Base-by-base conservation (phyloP, 345 rosid species). In the Citrus inodora region DNA sequence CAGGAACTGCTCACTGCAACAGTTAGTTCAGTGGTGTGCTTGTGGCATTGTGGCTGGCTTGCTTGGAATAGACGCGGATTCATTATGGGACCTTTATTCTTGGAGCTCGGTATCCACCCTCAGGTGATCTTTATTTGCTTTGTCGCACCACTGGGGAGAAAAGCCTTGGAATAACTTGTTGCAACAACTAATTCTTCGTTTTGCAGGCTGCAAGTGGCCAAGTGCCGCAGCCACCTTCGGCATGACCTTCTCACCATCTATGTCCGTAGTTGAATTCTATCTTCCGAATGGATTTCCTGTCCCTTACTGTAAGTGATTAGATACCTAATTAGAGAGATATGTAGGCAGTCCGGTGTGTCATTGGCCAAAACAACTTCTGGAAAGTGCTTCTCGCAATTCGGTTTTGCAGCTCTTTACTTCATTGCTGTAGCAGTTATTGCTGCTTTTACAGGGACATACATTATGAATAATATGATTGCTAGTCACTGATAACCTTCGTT, bases 21-120 rank as follows among this genome's bases (percentile, higher is more conserved):
- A 82, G 53, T 77, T 86, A 1, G 37, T 67, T 60, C 9, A 68
- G 8, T 83, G 79, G 62, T 76, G 75, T 27, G 70, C 55, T n/a
- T 74, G 55, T n/a, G 88, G 82, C n/a, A 9, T 82, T 4, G 27
- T 82, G 42, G 88, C 88, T 9, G 84, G 88, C 32, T 55, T 82
- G 78, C 87, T 87, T 24, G 88, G 88, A 38, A 51, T 83, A 5
- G 90, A 87, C 1, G 87, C 17, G 87, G 90, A n/a, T 87, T 87
- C 48, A 74, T 81, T 35, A 63, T 81, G 81, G 88, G 85, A 19
- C 88, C 90, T 21, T 74, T 87, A 6, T 83, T 85, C 46, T 72
- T 87, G 75, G 83, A 87, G 83, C 86, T 85, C 17, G 86, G 88
- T 55, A 53, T 87, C 46, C 87, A 83, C 33, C 90, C 88, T 19